Conservation (phyloP, 2,329 filamentous ascomycete genomes). For the Beauveria sp. region DNA sequence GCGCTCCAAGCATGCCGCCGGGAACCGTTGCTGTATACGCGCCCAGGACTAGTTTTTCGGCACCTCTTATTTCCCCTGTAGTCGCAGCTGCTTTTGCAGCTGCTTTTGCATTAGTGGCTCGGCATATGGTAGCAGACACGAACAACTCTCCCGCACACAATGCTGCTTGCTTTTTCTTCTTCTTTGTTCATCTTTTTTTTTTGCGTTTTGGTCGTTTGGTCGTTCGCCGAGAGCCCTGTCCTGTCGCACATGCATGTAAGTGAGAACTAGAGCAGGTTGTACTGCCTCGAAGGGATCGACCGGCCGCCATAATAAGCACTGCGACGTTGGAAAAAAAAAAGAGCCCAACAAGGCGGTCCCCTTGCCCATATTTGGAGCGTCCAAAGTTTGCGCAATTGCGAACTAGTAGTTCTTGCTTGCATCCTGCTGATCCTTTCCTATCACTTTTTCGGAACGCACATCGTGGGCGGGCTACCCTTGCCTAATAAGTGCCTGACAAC, state of each 20-base stretch:
- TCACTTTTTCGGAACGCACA: too few relatives aligned
- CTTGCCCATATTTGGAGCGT: background rate
- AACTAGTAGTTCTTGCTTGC: background rate
- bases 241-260: background rate
- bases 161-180: too few relatives aligned
- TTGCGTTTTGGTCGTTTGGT: background rate
- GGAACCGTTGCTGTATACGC: background rate
- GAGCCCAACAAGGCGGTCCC: background rate
- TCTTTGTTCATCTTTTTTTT: background rate
- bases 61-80: too few relatives aligned
- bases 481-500: background rate
- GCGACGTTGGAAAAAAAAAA: conserved; percentile 1
- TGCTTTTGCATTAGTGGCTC: too few relatives aligned
- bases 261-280: background rate
- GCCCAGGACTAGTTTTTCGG: background rate
- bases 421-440: background rate
- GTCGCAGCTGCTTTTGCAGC: too few relatives aligned
- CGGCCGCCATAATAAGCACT: background rate
- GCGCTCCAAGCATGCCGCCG: background rate
- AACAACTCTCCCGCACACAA: too few relatives aligned
- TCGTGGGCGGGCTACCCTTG: background rate
- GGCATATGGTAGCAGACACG: too few relatives aligned
- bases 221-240: background rate
- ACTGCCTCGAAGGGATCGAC: background rate
- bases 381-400: background rate